A percentile compares a stretch with the other conserved stretches of the same genome.
phyloP scores from a whole-genome alignment of 495 filamentous ascomycete genomes.

The Pyrenula massariospora region DNA sequence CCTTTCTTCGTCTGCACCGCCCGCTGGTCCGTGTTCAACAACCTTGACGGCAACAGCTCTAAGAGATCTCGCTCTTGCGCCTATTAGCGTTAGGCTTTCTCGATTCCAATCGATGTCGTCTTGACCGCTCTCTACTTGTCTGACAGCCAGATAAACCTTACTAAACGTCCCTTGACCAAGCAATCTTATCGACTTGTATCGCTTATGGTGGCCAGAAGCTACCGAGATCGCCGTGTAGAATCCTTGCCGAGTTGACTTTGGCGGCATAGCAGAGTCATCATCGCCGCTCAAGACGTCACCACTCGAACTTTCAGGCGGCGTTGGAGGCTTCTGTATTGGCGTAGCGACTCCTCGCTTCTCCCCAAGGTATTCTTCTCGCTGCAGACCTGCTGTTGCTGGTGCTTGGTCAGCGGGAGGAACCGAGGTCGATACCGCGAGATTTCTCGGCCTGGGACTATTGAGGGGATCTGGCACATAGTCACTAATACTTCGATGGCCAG shows the following conservation, averaged over 20 bases:
- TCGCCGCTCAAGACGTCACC: constrained; percentile 17
- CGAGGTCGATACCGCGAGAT: constrained; percentile 53
- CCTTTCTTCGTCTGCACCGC: constrained; percentile 79
- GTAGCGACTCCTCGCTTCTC: constrained; percentile 59
- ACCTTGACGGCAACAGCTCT: constrained; percentile 89
- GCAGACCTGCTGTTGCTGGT: constrained; percentile 31
- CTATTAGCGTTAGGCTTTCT: constrained; percentile 24
- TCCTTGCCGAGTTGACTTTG: constrained; percentile 14
- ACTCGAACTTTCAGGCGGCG: constrained; percentile 54
- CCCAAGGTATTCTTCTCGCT: constrained; percentile 72
- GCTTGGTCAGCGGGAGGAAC: constrained; percentile 29
- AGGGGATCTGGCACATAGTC: constrained; percentile 70
- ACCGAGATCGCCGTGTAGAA: constrained; percentile 41
- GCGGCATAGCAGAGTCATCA: constrained; percentile 34
- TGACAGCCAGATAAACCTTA: constrained; percentile 78
- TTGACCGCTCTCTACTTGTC: constrained; percentile 26
- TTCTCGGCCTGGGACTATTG: constrained; percentile 45
- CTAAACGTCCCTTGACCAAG: constrained; percentile 94
- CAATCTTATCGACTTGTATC: constrained; percentile 66
- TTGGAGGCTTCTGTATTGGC: constrained; percentile 47
- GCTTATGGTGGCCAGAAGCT: constrained; percentile 40
- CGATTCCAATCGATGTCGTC: constrained; percentile 10
- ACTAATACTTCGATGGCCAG: constrained; percentile 71
- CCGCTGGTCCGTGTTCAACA: constrained; percentile 85
- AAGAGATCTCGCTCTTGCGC: constrained; percentile 39